Evolutionary conservation across 371 early-diverging fungal species (phyloP).

Genomic region (Mortierella sp.): DNA sequence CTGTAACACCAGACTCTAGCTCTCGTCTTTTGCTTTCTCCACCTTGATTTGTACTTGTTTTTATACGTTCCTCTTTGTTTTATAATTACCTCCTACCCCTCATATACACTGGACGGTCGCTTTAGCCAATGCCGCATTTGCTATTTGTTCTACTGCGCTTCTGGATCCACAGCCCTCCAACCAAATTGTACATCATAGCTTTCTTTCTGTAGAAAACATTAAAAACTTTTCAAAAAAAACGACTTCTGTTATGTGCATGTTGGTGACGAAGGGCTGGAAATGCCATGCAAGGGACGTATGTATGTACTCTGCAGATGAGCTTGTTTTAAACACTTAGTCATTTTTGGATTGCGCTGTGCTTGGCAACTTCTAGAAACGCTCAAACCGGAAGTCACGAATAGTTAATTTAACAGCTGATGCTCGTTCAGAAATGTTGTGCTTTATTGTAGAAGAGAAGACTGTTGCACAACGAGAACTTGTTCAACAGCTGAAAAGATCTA

Average conservation of each 20-base stretch:
- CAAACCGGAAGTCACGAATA: no score
- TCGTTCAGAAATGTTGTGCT: no score
- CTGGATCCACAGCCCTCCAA: conserved; percentile 1
- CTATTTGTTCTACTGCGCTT: conserved; percentile 1
- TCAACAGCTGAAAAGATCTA: no score
- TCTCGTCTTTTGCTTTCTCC: background rate
- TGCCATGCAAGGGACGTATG: no score
- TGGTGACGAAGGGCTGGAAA: conserved; percentile 83
- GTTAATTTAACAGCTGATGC: no score
- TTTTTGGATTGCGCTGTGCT: no score
- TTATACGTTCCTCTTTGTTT: conserved; percentile 18
- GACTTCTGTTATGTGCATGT: no score
- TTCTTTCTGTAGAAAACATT: conserved; percentile 45
- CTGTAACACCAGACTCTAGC: background rate
- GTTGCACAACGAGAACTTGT: no score
- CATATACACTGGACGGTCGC: conserved; percentile 15
- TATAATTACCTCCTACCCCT: conserved; percentile 31
- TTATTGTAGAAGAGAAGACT: no score
- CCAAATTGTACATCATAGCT: conserved; percentile 52
- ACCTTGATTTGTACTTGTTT: background rate
- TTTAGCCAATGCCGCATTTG: background rate
- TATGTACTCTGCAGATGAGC: no score
- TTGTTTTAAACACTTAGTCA: no score
- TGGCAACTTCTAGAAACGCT: no score
- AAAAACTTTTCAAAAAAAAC: conserved; percentile 21